Evolutionary conservation across 306 rosid genomes (phyloP).

Genomic region (Trifolium pratense): DNA sequence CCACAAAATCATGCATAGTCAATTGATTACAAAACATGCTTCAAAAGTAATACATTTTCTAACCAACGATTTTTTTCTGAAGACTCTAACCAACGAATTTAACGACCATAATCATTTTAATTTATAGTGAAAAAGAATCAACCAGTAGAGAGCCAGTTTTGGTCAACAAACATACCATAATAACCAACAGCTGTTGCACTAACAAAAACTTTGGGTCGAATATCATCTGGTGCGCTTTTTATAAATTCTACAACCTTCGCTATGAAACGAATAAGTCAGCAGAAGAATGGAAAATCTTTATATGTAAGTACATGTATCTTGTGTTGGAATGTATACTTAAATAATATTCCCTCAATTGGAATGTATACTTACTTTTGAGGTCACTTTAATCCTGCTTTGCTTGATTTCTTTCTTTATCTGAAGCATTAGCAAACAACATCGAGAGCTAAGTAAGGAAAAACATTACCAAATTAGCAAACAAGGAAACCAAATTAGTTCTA

Average conservation of each 20-base stretch:
- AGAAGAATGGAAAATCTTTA: conserved; percentile 39
- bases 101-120: conserved; percentile 26
- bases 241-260: conserved; percentile 81
- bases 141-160: conserved; percentile 30
- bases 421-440: conserved; percentile 17
- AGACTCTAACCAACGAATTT: not conserved
- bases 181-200: conserved; percentile 98
- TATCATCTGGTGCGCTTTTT: conserved; percentile 72
- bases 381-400: conserved; percentile 87
- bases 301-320: conserved; percentile 3
- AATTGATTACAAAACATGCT: conserved; percentile 14
- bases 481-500: conserved; percentile 6
- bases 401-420: conserved; percentile 93
- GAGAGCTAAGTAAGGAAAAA: not conserved
- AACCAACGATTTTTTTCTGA: not conserved
- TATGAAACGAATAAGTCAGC: conserved; percentile 55
- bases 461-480: not conserved
- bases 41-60: conserved; percentile 1
- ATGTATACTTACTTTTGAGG: conserved; percentile 74
- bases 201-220: conserved; percentile 79
- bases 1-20: conserved; percentile 6
- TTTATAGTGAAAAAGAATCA: conserved; percentile 3
- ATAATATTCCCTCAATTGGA: conserved; percentile 5
- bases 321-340: conserved; percentile 43
- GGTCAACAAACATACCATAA: conserved; percentile 66